These are phyloP conservation scores for Collybia nuda DNA, from an alignment of 768 basidiomycete genomes.

Conservation along the genomic window DNA sequence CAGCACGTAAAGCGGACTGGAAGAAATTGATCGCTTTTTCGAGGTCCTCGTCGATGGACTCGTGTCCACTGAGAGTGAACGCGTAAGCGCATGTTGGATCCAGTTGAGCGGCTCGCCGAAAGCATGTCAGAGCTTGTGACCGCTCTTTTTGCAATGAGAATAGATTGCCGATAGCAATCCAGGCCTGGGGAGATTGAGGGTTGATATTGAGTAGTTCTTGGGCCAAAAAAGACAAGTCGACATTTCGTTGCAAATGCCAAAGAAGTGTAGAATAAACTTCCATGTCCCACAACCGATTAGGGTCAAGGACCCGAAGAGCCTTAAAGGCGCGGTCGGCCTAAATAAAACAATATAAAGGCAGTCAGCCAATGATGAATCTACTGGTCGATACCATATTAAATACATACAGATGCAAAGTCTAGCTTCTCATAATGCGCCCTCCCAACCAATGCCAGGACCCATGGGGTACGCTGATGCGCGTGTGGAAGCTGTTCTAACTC, in stretches of 20 bases:
- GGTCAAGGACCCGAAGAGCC: constrained; percentile 77
- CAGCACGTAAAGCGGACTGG: constrained; percentile 86
- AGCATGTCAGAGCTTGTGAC: constrained; percentile 90
- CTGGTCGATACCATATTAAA: constrained; percentile 14
- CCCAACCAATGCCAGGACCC: constrained; percentile 81
- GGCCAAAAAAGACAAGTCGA: constrained; percentile 87
- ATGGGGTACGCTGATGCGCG: constrained; percentile 71
- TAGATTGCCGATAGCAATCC: constrained; percentile 96
- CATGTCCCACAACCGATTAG: constrained; percentile 91
- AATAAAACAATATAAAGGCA: too few species aligned
- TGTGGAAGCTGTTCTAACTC: constrained; percentile 77
- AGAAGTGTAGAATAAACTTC: constrained; percentile 94
- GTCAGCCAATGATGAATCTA: constrained; percentile 25
- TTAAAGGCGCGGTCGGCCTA: constrained; percentile 92
- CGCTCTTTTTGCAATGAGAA: constrained; percentile 96
- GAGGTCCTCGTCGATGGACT: constrained; percentile 93
- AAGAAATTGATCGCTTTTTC: constrained; percentile 92
- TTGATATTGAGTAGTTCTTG: constrained; percentile 88
- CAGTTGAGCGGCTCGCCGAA: constrained; percentile 86
- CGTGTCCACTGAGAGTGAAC: constrained; percentile 95
- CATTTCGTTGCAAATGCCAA: constrained; percentile 88
- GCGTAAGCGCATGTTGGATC: constrained; percentile 93
- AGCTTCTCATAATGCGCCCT: constrained; percentile 88
- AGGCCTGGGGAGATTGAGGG: constrained; percentile 82
- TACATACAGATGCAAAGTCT: constrained; percentile 84